These are phyloP conservation scores for Penicillium bialowiezense DNA, from an alignment of 495 filamentous ascomycete genomes.

Conservation along the genomic window DNA sequence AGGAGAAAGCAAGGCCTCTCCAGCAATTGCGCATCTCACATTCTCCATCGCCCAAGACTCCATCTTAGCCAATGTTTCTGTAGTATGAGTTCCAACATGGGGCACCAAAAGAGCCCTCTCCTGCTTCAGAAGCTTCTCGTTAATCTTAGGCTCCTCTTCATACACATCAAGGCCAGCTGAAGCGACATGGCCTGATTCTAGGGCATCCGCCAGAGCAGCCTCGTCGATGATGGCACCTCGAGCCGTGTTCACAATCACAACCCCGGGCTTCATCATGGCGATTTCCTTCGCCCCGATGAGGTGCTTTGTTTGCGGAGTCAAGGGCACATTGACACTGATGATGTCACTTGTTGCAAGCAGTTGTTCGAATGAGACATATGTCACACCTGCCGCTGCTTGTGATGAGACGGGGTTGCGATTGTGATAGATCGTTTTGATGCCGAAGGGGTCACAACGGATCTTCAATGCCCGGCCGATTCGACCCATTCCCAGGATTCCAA, in stretches of 20 bases:
- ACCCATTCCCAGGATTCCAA: slow-evolving; percentile 74
- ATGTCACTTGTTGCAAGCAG: neutral
- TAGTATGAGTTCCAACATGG: slow-evolving; percentile 8
- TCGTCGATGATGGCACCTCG: slow-evolving; percentile 62
- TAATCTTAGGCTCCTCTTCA: slow-evolving; percentile 48
- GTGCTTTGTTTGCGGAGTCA: slow-evolving; percentile 32
- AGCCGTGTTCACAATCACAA: slow-evolving; percentile 62
- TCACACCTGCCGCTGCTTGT: slow-evolving; percentile 8
- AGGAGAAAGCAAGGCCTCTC: neutral
- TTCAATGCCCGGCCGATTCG: slow-evolving; percentile 54
- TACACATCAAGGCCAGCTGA: slow-evolving; percentile 58
- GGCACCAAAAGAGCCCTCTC: slow-evolving; percentile 2
- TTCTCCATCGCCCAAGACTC: slow-evolving; percentile 10
- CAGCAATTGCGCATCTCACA: neutral
- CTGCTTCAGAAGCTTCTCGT: slow-evolving; percentile 1
- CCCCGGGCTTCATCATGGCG: slow-evolving; percentile 57
- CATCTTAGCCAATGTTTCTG: slow-evolving; percentile 8
- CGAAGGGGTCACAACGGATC: slow-evolving; percentile 27
- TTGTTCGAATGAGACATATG: slow-evolving; percentile 2
- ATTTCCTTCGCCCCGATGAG: slow-evolving; percentile 52
- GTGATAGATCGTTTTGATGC: slow-evolving; percentile 58
- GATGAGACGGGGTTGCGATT: slow-evolving; percentile 46
- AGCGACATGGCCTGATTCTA: slow-evolving; percentile 49
- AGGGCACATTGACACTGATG: slow-evolving; percentile 38
- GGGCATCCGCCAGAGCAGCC: slow-evolving; percentile 47